These are phyloP conservation scores for Beauveria brongniartii DNA, from an alignment of 2,329 filamentous ascomycete genomes.

Conservation along the genomic window DNA sequence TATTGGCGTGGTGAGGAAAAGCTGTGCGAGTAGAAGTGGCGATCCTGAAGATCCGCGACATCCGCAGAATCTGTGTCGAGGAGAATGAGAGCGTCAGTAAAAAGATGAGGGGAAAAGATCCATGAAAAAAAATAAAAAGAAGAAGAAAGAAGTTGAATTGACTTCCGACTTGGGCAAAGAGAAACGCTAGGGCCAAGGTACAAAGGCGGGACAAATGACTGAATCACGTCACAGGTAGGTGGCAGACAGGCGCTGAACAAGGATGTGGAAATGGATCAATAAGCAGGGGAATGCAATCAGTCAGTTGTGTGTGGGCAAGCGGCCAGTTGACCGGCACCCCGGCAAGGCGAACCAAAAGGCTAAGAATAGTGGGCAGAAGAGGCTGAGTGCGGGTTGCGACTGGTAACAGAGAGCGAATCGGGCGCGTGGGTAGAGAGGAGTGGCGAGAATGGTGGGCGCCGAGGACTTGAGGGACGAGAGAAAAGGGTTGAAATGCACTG, in stretches of 20 bases:
- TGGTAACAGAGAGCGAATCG: neutral
- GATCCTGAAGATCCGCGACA: neutral
- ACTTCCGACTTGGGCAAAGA: neutral
- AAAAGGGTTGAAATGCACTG: slow-evolving; percentile 1
- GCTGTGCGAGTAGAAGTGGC: slow-evolving; percentile 14
- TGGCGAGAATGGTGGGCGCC: slow-evolving; percentile 2
- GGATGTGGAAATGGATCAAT: slow-evolving; percentile 8
- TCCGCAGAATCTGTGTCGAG: slow-evolving; percentile 11
- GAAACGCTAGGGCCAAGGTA: slow-evolving; percentile 3
- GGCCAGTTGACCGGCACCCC: neutral
- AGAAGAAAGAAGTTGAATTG: neutral
- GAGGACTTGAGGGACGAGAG: neutral
- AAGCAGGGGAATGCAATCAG: slow-evolving; percentile 6
- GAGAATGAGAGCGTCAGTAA: slow-evolving; percentile 15
- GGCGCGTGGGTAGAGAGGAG: slow-evolving; percentile 1
- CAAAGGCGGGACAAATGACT: slow-evolving; percentile 8
- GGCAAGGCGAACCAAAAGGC: slow-evolving; percentile 1
- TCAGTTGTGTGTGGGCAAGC: neutral
- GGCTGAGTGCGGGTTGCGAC: neutral
- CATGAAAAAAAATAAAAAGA: neutral
- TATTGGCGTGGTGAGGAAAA: slow-evolving; percentile 38
- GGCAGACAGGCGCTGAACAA: neutral
- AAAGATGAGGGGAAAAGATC: neutral
- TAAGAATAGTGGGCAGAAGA: slow-evolving; percentile 8
- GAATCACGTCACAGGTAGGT: slow-evolving; percentile 15